These are phyloP conservation scores for Globisporangium solare DNA, from an alignment of 352 stramenopile species.

Conservation along the genomic window DNA sequence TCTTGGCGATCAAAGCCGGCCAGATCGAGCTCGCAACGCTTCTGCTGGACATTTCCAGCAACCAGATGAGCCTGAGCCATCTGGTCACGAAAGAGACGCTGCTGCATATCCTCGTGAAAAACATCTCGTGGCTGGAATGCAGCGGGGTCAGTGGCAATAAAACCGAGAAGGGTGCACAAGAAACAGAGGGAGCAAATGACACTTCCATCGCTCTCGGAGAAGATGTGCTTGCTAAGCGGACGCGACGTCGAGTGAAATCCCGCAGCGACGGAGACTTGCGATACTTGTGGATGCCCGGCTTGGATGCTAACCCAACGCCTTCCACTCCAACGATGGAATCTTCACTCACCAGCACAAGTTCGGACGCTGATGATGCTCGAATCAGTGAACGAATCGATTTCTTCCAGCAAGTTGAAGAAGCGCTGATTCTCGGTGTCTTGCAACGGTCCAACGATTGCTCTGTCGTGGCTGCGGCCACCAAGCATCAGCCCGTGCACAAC, in stretches of 20 bases:
- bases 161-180: not conserved
- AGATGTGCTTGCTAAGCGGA: slow-evolving; percentile 15
- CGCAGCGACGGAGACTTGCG: slow-evolving; percentile 46
- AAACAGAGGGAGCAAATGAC: no score
- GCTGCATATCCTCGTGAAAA: slow-evolving; percentile 44
- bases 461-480: slow-evolving; percentile 1
- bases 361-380: no score
- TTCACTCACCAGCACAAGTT: no score
- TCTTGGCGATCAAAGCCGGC: slow-evolving; percentile 48
- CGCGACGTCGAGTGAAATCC: slow-evolving; percentile 31
- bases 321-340: slow-evolving; percentile 2
- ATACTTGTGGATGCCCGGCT: slow-evolving; percentile 13
- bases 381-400: slow-evolving; percentile 4
- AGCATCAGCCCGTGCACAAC: slow-evolving; percentile 3
- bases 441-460: slow-evolving; percentile 3
- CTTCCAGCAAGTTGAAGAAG: slow-evolving; percentile 8
- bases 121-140: slow-evolving; percentile 33
- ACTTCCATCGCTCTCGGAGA: not conserved
- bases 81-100: slow-evolving; percentile 25
- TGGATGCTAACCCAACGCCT: slow-evolving; percentile 3
- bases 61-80: slow-evolving; percentile 20
- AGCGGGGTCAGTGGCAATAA: slow-evolving; percentile 3
- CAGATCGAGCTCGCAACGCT: slow-evolving; percentile 56
- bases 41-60: slow-evolving; percentile 35
- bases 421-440: slow-evolving; percentile 9